Evolutionary conservation across 2,329 filamentous ascomycete species (phyloP).

Genomic region (Fusarium hostae): DNA sequence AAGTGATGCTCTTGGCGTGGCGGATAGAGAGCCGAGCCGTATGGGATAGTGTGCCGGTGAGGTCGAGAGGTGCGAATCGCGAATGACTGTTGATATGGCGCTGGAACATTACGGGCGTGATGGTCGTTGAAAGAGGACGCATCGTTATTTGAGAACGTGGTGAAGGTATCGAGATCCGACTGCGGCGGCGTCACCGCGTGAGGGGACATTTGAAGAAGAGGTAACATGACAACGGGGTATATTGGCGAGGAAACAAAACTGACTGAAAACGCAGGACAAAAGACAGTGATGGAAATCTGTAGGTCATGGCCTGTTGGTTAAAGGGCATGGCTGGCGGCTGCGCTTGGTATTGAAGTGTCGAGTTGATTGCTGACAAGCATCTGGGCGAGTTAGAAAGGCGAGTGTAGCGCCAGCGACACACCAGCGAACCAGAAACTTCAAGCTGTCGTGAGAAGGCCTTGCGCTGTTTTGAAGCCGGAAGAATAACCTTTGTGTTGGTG

Average conservation of each 20-base stretch:
- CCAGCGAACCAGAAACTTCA: constrained; percentile 6
- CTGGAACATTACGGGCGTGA: constrained; percentile 46
- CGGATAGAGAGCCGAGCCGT: constrained; percentile 36
- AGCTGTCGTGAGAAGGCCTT: constrained; percentile 13
- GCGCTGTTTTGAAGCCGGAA: constrained; percentile 5
- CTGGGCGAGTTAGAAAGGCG: constrained; percentile 47
- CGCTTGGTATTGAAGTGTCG: constrained; percentile 34
- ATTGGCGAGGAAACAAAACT: constrained; percentile 38
- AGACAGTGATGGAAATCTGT: constrained; percentile 41
- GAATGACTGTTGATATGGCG: constrained; percentile 44
- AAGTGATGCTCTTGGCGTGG: constrained; percentile 76
- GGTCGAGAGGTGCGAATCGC: constrained; percentile 50
- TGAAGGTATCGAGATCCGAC: constrained; percentile 53
- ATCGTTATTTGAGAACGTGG: constrained; percentile 34
- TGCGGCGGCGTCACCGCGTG: constrained; percentile 59
- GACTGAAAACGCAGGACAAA: constrained; percentile 44
- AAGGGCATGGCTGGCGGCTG: constrained; percentile 49
- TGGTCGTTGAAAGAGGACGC: constrained; percentile 25
- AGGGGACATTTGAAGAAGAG: constrained; percentile 63
- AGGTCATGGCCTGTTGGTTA: constrained; percentile 58
- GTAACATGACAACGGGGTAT: constrained; percentile 57
- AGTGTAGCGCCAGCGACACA: constrained; percentile 41
- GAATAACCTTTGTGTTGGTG: not conserved
- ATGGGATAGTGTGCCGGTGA: constrained; percentile 31
- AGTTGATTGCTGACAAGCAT: constrained; percentile 52